These are phyloP conservation scores for Grosmannia serpens DNA, from an alignment of 2,329 filamentous ascomycete species.

Conservation along the genomic window DNA sequence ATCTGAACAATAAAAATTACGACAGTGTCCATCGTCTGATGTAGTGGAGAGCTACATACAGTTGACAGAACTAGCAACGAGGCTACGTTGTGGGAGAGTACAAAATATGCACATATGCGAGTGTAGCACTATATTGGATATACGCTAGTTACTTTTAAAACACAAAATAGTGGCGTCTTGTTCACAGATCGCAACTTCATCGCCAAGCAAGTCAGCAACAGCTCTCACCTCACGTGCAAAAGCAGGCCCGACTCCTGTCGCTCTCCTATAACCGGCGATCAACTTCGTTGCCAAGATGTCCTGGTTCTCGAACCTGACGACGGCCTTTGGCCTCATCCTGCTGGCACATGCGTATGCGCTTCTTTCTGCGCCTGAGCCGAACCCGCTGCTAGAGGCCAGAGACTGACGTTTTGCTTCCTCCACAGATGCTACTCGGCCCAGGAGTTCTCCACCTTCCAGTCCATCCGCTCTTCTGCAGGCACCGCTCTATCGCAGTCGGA, in stretches of 20 bases:
- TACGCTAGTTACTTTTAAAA: neutral
- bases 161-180: neutral
- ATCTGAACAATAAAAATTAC: too few relatives aligned
- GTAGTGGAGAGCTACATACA: too few relatives aligned
- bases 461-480: constrained; percentile 26
- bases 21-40: too few relatives aligned
- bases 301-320: constrained; percentile 58
- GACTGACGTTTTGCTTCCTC: neutral
- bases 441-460: constrained; percentile 71
- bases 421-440: constrained; percentile 88
- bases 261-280: neutral
- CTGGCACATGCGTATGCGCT: constrained; percentile 69
- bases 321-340: constrained; percentile 63
- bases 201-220: neutral
- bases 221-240: neutral
- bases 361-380: constrained; percentile 4
- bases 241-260: neutral
- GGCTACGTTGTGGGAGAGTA: neutral
- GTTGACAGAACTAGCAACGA: neutral
- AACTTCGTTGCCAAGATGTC: constrained; percentile 34
- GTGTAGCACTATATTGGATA: neutral
- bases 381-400: too few relatives aligned
- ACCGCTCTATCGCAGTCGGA: constrained; percentile 29
- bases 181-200: neutral
- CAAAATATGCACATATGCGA: neutral